phyloP scores from a whole-genome alignment of 1,284 basidiomycete species.

The Apiotrichum domesticum region DNA sequence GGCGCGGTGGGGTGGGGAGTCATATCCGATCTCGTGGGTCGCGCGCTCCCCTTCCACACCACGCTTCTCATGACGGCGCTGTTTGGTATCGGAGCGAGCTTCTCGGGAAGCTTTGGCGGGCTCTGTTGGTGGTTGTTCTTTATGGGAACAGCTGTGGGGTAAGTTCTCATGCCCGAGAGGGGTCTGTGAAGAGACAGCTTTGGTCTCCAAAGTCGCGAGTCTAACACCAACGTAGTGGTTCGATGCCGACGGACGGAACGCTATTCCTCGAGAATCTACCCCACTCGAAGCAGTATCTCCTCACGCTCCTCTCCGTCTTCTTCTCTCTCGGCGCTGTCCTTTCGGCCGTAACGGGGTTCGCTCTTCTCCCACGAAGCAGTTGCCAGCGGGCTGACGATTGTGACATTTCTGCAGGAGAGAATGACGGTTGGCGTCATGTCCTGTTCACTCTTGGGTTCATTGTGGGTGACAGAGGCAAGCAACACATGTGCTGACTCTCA shows the following conservation, averaged over 20 bases:
- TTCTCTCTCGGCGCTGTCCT: conserved; percentile 87
- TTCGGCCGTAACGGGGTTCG: conserved; percentile 67
- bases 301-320: conserved; percentile 92
- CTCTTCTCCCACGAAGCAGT: conserved; percentile 69
- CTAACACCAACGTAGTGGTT: conserved; percentile 48
- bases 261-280: conserved; percentile 92
- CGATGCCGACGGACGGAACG: conserved; percentile 95
- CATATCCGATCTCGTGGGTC: conserved; percentile 76
- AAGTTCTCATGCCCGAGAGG: conserved; percentile 7
- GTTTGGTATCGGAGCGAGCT: conserved; percentile 77
- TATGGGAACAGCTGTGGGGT: conserved; percentile 75
- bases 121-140: conserved; percentile 78
- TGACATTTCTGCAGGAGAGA: conserved; percentile 57
- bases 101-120: conserved; percentile 63
- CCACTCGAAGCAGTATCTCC: conserved; percentile 79
- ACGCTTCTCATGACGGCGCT: conserved; percentile 84
- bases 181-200: too few relatives aligned
- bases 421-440: conserved; percentile 81
- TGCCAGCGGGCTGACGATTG: conserved; percentile 51
- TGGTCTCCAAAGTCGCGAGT: too few relatives aligned
- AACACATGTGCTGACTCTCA: conserved; percentile 7
- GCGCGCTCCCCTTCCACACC: conserved; percentile 82
- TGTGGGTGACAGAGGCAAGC: conserved; percentile 48
- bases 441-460: conserved; percentile 65
- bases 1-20: conserved; percentile 90